These are phyloP conservation scores for Verruconis gallopava DNA, from an alignment of 2,329 filamentous ascomycete species.

Conservation along the genomic window DNA sequence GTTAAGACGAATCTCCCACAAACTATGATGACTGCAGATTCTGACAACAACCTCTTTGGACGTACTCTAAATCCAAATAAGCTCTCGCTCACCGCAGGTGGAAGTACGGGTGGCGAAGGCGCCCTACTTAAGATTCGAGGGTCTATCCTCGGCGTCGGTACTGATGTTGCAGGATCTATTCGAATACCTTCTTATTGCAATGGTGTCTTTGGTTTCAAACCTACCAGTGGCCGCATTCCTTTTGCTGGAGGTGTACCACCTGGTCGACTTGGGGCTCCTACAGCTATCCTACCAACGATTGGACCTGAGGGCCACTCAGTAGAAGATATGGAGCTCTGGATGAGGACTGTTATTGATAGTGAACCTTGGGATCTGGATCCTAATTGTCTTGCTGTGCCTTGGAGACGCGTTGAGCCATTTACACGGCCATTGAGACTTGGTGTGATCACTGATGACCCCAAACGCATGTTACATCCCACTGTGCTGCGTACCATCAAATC, in stretches of 20 bases:
- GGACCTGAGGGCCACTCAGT: constrained; percentile 32
- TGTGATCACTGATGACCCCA: constrained; percentile 26
- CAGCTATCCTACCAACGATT: constrained; percentile 24
- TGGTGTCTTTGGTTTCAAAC: constrained; percentile 20
- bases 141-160: constrained; percentile 47
- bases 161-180: constrained; percentile 49
- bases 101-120: constrained; percentile 53
- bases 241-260: constrained; percentile 18
- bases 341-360: constrained; percentile 28
- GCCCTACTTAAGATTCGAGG: constrained; percentile 46
- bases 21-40: constrained; percentile 37
- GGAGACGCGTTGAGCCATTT: constrained; percentile 24
- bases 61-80: constrained; percentile 52
- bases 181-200: constrained; percentile 76
- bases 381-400: constrained; percentile 30
- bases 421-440: constrained; percentile 11
- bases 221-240: constrained; percentile 11
- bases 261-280: constrained; percentile 20
- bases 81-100: constrained; percentile 46
- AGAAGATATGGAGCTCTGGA: constrained; percentile 28
- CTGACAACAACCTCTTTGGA: constrained; percentile 49
- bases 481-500: constrained; percentile 33
- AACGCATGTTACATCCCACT: constrained; percentile 39
- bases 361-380: constrained; percentile 35
- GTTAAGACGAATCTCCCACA: constrained; percentile 42